These are phyloP conservation scores for Termitomyces sp. DNA, from an alignment of 768 basidiomycete genomes.

Conservation along the genomic window DNA sequence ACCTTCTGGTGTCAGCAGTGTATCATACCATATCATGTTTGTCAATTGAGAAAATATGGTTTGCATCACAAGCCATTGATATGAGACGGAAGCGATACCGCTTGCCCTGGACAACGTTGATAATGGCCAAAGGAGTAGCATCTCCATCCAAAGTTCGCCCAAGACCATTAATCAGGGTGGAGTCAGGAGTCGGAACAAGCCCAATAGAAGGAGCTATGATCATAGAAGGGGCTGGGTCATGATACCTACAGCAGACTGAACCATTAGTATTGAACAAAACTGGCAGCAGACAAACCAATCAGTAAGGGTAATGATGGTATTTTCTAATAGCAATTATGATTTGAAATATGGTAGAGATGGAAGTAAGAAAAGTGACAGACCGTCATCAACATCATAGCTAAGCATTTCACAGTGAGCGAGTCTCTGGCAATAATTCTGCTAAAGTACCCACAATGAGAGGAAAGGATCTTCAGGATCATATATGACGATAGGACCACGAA, in stretches of 20 bases:
- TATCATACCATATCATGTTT: constrained; percentile 33
- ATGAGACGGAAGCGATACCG: constrained; percentile 31
- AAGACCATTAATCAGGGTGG: background rate
- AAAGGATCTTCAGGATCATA: constrained; percentile 1
- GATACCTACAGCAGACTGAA: background rate
- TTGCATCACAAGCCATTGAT: constrained; percentile 24
- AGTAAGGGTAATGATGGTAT: background rate
- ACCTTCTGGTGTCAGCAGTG: too few relatives aligned
- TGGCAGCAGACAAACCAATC: background rate
- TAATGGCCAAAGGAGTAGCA: constrained; percentile 24
- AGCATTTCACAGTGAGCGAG: background rate
- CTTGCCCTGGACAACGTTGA: constrained; percentile 24
- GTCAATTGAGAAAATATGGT: constrained; percentile 37
- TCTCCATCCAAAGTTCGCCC: background rate
- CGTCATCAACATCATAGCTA: background rate
- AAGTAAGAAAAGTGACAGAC: background rate
- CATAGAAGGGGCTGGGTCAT: background rate
- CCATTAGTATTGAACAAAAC: background rate
- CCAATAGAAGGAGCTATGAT: background rate
- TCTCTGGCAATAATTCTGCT: background rate
- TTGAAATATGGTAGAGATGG: background rate
- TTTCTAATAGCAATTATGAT: background rate
- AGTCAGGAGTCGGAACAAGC: background rate
- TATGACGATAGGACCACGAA: constrained; percentile 1
- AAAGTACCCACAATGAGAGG: background rate